A percentile compares a stretch with the other conserved stretches of the same genome.
phyloP scores from a whole-genome alignment of 2,329 filamentous ascomycete genomes.

The Lecanoromycetidae sp. region DNA sequence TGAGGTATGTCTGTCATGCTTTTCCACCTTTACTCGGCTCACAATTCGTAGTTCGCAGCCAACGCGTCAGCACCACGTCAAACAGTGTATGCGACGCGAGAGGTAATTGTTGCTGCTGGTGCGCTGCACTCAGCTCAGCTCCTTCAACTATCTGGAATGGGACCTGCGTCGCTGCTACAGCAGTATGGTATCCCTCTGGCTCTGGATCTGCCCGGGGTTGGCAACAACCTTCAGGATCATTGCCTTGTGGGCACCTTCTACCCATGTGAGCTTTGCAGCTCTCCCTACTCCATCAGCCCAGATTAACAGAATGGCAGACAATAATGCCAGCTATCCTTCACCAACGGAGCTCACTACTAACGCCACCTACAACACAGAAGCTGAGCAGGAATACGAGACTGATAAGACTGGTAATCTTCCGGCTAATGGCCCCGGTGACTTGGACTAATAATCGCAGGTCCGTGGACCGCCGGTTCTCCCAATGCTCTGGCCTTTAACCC shows the following conservation, averaged over 20 bases:
- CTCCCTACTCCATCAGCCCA: not conserved
- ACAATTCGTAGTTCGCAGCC: constrained; percentile 14
- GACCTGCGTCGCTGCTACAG: constrained; percentile 42
- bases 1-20: constrained; percentile 10
- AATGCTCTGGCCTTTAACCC: constrained; percentile 22
- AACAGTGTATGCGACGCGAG: constrained; percentile 26
- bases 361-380: constrained; percentile 21
- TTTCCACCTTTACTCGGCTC: not conserved
- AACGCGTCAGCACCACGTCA: constrained; percentile 15
- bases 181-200: constrained; percentile 45
- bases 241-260: constrained; percentile 35
- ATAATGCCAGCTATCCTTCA: constrained; percentile 19
- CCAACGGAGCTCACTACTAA: constrained; percentile 20
- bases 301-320: constrained; percentile 14
- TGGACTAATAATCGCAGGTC: constrained; percentile 12
- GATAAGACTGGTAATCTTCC: constrained; percentile 20
- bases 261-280: constrained; percentile 12
- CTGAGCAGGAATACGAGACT: constrained; percentile 22
- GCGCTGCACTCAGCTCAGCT: constrained; percentile 41
- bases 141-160: constrained; percentile 36
- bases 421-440: no score
- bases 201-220: constrained; percentile 46
- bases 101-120: constrained; percentile 42
- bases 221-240: constrained; percentile 51
- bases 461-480: constrained; percentile 22